Percentiles rank a stretch among this genome's conserved stretches.
Evolutionary conservation across 306 rosid species (phyloP).

Genomic region (Dalbergia cochinchinensis): DNA sequence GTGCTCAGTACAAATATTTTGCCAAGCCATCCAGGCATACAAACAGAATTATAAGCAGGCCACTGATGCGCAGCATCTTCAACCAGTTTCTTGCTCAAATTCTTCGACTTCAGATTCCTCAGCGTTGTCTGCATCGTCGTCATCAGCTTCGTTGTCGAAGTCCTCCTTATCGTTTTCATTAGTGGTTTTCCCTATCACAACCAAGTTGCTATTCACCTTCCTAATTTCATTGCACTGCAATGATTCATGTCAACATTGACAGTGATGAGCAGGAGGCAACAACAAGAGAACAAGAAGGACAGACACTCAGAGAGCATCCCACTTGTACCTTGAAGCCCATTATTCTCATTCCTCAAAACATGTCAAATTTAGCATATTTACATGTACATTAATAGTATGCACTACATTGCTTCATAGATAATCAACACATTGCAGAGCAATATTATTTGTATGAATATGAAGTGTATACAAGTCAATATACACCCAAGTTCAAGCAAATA

Average conservation of each 20-base stretch:
- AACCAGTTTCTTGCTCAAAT: slow-evolving; percentile 93
- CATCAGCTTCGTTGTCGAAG: slow-evolving; percentile 70
- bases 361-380: not conserved
- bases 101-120: slow-evolving; percentile 96
- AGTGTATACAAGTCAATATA: not conserved
- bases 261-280: not conserved
- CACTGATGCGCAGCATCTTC: slow-evolving; percentile 46
- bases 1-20: slow-evolving; percentile 29
- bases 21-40: not conserved
- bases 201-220: slow-evolving; percentile 70
- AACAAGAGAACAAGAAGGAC: slow-evolving; percentile 14
- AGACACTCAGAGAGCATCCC: slow-evolving; percentile 13
- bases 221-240: slow-evolving; percentile 86
- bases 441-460: not conserved
- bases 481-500: slow-evolving; percentile 23
- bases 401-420: slow-evolving; percentile 13
- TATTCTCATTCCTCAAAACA: not conserved
- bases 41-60: slow-evolving; percentile 6
- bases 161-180: slow-evolving; percentile 85
- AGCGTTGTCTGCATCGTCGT: slow-evolving; percentile 76
- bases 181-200: slow-evolving; percentile 74
- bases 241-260: slow-evolving; percentile 15
- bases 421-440: slow-evolving; percentile 6
- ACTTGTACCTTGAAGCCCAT: slow-evolving; percentile 26
- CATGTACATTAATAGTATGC: not conserved